A percentile compares a stretch with the other conserved stretches of the same genome.
phyloP scores from a whole-genome alignment of 2,329 filamentous ascomycete species.

The Botrytis squamosa region DNA sequence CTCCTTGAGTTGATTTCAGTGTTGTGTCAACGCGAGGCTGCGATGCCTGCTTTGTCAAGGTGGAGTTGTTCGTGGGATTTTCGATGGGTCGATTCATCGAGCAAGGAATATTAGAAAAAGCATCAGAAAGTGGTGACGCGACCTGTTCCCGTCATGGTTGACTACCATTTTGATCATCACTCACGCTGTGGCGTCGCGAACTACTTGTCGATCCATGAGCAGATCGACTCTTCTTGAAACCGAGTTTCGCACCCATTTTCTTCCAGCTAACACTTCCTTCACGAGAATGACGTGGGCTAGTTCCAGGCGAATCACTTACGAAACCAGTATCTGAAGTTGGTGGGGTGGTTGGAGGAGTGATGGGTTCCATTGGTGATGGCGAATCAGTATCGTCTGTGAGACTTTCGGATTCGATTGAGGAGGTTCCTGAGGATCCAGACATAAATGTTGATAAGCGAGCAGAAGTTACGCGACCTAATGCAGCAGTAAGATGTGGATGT shows the following conservation, averaged over 20 bases:
- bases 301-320: slow-evolving; percentile 31
- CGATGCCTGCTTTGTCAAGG: slow-evolving; percentile 21
- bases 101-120: slow-evolving; percentile 36
- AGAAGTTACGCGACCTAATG: slow-evolving; percentile 28
- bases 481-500: slow-evolving; percentile 35
- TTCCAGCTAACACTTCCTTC: slow-evolving; percentile 52
- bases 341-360: slow-evolving; percentile 74
- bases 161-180: slow-evolving; percentile 40
- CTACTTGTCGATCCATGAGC: slow-evolving; percentile 44
- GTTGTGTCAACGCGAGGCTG: slow-evolving; percentile 33
- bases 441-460: slow-evolving; percentile 34
- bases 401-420: slow-evolving; percentile 50
- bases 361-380: slow-evolving; percentile 56
- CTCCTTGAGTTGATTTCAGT: slow-evolving; percentile 35
- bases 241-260: slow-evolving; percentile 61
- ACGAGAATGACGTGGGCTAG: slow-evolving; percentile 31
- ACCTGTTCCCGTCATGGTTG: slow-evolving; percentile 59
- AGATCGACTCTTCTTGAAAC: slow-evolving; percentile 54
- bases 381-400: slow-evolving; percentile 60
- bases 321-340: slow-evolving; percentile 53
- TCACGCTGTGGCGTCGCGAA: slow-evolving; percentile 38
- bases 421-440: slow-evolving; percentile 43
- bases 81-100: slow-evolving; percentile 35
- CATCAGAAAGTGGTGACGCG: slow-evolving; percentile 49
- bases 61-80: slow-evolving; percentile 29